Evolutionary conservation across 495 filamentous ascomycete species (phyloP), one percentile per base, ranked within the genome.

Genomic region (Aspergillus leporis): DNA sequence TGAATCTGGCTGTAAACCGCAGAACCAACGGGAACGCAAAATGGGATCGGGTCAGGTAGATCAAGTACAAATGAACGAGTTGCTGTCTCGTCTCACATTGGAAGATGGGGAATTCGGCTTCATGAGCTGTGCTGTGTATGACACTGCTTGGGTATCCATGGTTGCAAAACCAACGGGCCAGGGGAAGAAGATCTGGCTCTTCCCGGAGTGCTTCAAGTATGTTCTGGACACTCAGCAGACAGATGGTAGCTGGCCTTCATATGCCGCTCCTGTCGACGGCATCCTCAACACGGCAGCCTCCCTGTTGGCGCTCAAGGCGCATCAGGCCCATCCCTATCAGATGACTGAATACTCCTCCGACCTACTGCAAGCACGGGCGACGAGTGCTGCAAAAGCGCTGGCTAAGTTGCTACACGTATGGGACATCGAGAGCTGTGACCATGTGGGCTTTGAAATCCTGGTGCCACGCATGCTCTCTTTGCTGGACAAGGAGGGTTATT

Each of bases 141-240:
- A 79, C 48, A 78, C 79, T 5, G 76, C 78, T 4, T 82, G 77
- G 79, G 52, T 80, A 0, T 70, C 79, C 1, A 73, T 82, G 73
- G 50, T 81, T 13, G 40, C 36, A 14, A 75, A 74, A 53, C 25
- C 55, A 32, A 32, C 31, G 5, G 5, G 5, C 10, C n/a, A n/a
- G n/a, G n/a, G n/a, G n/a, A n/a, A n/a, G 31, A 47, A 30, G 14
- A 31, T 30, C 2, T 73, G 66, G 68, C 30, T 65, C 13, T 68
- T 71, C 36, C 70, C 69, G 0, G 55, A 66, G 10, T 59, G 41
- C 51, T 72, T 74, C 51, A 3, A 51, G 10, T 62, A 52, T 56
- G 13, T 72, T 8, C 36, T 70, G 6, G 28, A 52, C 1, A 48
- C 21, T 6, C 69, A 72, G 41, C 32, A 41, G 7, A n/a, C 23